Percentiles rank a stretch among this genome's conserved stretches.
These are phyloP conservation scores for Pythium grandisporangium DNA, from an alignment of 352 stramenopile species.

Conservation along the genomic window DNA sequence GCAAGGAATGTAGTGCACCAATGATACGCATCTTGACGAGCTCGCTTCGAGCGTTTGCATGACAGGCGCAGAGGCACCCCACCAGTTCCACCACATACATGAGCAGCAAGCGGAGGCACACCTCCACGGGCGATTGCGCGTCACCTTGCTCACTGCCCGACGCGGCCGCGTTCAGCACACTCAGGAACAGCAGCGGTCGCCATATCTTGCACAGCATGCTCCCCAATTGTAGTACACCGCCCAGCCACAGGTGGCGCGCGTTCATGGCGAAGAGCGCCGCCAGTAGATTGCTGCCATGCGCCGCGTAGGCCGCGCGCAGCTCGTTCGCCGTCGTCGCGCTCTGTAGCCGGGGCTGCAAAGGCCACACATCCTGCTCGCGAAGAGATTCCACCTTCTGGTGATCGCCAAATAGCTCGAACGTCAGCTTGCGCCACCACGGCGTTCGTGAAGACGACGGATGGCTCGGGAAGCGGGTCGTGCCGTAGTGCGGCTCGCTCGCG, in stretches of 20 bases:
- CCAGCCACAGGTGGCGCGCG: background rate
- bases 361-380: constrained; percentile 1
- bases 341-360: background rate
- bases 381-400: background rate
- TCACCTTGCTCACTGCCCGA: too few species aligned
- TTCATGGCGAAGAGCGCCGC: background rate
- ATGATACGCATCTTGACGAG: background rate
- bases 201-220: too few species aligned
- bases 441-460: constrained; percentile 20
- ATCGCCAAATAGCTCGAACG: constrained; percentile 30
- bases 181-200: background rate
- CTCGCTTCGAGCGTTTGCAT: background rate
- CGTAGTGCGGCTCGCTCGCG: too few species aligned
- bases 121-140: too few species aligned
- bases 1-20: background rate
- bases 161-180: background rate
- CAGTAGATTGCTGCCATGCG: background rate
- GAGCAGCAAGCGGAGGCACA: background rate
- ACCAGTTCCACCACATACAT: background rate
- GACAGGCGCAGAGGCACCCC: background rate
- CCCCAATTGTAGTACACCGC: background rate
- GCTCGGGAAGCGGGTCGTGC: constrained; percentile 4
- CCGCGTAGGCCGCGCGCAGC: background rate
- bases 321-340: background rate
- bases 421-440: constrained; percentile 27